Evolutionary conservation across 2,329 filamentous ascomycete species (phyloP).

Genomic region (Cercospora canescens): DNA sequence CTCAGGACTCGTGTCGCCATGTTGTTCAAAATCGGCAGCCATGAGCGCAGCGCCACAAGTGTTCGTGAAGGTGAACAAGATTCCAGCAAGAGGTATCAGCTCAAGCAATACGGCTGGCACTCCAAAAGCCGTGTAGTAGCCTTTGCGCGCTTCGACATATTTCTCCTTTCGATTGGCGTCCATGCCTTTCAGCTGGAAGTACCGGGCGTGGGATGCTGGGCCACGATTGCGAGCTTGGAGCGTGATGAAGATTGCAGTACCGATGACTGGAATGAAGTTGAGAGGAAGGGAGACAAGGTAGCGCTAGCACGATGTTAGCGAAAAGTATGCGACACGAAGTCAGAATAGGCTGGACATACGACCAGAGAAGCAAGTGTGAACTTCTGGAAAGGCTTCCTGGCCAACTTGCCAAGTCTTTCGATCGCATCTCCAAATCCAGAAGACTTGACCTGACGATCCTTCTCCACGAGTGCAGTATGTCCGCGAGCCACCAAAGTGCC

Average conservation of each 20-base stretch:
- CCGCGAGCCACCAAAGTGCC: slow-evolving; percentile 60
- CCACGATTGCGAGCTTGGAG: slow-evolving; percentile 62
- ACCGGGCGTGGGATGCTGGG: slow-evolving; percentile 57
- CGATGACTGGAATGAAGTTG: slow-evolving; percentile 89
- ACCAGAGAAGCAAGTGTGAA: slow-evolving; percentile 63
- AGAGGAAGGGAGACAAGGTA: slow-evolving; percentile 86
- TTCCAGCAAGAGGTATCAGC: slow-evolving; percentile 77
- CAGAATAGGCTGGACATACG: neutral
- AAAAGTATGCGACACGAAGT: neutral
- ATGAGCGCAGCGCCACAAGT: slow-evolving; percentile 91
- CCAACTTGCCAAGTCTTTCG: slow-evolving; percentile 57
- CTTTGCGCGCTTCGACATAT: slow-evolving; percentile 70
- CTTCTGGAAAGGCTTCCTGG: slow-evolving; percentile 56
- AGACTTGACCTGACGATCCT: slow-evolving; percentile 70
- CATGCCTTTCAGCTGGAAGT: slow-evolving; percentile 87
- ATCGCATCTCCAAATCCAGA: slow-evolving; percentile 52
- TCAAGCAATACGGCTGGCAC: slow-evolving; percentile 81
- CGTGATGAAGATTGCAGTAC: slow-evolving; percentile 76
- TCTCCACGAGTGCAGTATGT: slow-evolving; percentile 64
- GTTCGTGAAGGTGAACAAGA: slow-evolving; percentile 88
- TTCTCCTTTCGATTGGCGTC: slow-evolving; percentile 61
- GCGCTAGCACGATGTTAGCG: slow-evolving; percentile 38
- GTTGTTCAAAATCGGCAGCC: slow-evolving; percentile 64
- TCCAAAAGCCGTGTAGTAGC: slow-evolving; percentile 77
- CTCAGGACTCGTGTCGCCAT: slow-evolving; percentile 33